Conservation (phyloP, 2,329 filamentous ascomycete genomes). For the Fusarium chaquense region DNA sequence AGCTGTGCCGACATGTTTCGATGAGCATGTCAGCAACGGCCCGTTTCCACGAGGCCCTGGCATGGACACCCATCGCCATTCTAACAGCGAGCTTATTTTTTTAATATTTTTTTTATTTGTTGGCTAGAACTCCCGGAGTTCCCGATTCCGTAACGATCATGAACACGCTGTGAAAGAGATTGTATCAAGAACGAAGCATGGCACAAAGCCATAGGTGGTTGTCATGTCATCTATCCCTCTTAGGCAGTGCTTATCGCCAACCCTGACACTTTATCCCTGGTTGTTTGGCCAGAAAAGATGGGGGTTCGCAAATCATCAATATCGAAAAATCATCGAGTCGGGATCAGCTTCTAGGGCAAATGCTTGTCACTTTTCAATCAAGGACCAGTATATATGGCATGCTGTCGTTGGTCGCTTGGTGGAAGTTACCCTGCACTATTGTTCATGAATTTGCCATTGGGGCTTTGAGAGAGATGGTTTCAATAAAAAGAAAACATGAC, state of each 20-base stretch:
- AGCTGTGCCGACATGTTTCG: neutral
- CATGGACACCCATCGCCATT: neutral
- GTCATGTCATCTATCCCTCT: conserved; percentile 18
- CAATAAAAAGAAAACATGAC: neutral
- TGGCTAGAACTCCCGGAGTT: conserved; percentile 2
- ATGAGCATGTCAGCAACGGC: conserved; percentile 10
- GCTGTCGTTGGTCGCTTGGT: neutral
- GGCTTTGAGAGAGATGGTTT: neutral
- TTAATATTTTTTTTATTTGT: neutral
- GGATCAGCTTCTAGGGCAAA: conserved; percentile 8
- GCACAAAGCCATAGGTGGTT: conserved; percentile 9
- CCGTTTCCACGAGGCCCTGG: neutral
- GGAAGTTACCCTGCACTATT: neutral
- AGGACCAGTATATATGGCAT: neutral
- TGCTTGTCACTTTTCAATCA: neutral
- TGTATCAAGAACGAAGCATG: conserved; percentile 1
- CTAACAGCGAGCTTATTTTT: neutral
- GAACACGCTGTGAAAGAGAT: neutral
- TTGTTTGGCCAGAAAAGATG: neutral
- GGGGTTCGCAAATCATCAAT: neutral
- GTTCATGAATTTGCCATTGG: neutral
- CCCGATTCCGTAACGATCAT: conserved; percentile 2
- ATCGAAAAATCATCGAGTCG: neutral
- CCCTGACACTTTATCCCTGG: neutral
- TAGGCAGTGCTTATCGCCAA: conserved; percentile 15